Base-by-base conservation (phyloP, 139 green algal species). In the Volvox reticuliferus region DNA sequence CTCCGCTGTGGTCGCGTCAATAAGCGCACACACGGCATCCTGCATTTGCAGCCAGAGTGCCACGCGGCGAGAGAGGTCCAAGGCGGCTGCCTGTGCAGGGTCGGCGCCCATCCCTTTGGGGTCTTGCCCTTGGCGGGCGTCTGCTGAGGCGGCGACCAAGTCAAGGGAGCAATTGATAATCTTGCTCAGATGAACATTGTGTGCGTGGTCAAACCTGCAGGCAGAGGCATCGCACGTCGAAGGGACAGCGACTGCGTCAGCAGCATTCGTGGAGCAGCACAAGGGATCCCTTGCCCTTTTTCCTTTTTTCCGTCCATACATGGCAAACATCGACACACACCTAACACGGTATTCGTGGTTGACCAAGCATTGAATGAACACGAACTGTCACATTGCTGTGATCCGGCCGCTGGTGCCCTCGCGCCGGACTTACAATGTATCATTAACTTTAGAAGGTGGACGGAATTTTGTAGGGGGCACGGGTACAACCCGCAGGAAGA, bases 391-490 rank as follows among this genome's bases (percentile, higher is more conserved):
- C 44, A 55, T 55, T 9, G 9, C 44, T 5, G 44, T 55, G 9
- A 55, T 55, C 44, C 9, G 44, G 5, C 44, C 44, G 44, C 44
- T 9, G 9, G 44, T 55, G 44, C 9, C 44, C 44, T 55, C 44
- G 24, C 76, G 35, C 76, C 32, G 26, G 24, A 93, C 91, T 88
- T 75, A 93, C 88, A 94, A 68, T 6, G 90, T 36, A 26, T 97
- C 96, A 19, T 94, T 95, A 32, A 98, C 80, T 17, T 94, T 93
- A 83, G 89, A 96, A 0, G 86, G 93, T 63, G 97, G 98, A 1
- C 98, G 95, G 92, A 99, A 98, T 87, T 94, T 96, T 93, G 99
- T 99, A 24, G 98, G 98, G 1, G 98, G 81, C 76, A 99, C 98
- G 3, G 97, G 93, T 33, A 99, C 77, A 0, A 93, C 93, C 20